Base-by-base conservation (phyloP, 768 basidiomycete genomes). In the Paxillus ammoniavirescens region DNA sequence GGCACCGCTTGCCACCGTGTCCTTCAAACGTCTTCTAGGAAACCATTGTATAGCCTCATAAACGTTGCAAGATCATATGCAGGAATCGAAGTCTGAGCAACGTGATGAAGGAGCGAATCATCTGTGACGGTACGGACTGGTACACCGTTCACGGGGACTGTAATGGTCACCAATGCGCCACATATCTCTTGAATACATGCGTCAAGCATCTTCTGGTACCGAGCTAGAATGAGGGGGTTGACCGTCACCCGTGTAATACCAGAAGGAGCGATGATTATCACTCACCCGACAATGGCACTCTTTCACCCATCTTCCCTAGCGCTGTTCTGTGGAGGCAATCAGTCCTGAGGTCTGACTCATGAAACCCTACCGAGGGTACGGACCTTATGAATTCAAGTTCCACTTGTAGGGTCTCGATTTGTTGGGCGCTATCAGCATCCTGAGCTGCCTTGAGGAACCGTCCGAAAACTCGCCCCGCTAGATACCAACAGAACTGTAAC, bases 381-480 rank as follows among this genome's bases (percentile, higher is more conserved):
- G 46, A 87, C 86, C 80, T 76, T n/a, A 89, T 75, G 61, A 86
- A 87, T 50, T 82, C 82, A 28, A 89, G 71, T 65, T 91, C 89
- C 10, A 75, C 71, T 17, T 78, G 80, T 8, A 90, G 65, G 12
- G 79, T 83, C 2, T 77, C 61, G n/a, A 80, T 74, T 64, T 86
- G 84, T 30, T 84, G 82, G 23, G 72, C 61, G 52, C 77, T 78
- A 17, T 81, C 78, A 5, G 76, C 77, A 35, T 86, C 80, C 31
- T 82, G 73, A 4, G 86, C 83, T 31, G 82, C 83, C 56, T 82
- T 80, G 33, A 87, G 67, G 65, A 89, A 89, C 13, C 85, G 78
- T 15, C 82, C 77, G 18, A 91, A 75, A 10, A 86, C 83, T 28
- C 85, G 75, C 3, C 86, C 88, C 42, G 78, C 80, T 47, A 78